Evolutionary conservation across 1,139 yeast species (phyloP).

Genomic region (Scheffersomyces illinoinensis): DNA sequence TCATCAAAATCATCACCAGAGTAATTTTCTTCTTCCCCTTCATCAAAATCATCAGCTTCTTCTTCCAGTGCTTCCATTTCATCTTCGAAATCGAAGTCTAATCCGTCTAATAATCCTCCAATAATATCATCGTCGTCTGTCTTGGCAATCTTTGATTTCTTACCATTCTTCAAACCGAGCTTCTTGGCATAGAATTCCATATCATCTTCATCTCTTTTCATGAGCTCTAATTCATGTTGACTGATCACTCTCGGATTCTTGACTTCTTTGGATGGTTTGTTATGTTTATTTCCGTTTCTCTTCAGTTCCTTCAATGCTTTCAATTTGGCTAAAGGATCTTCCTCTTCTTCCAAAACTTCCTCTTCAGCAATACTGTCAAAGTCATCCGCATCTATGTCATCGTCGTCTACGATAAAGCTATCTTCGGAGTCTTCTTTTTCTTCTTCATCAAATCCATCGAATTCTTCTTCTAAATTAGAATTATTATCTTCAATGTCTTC

Average conservation of each 20-base stretch:
- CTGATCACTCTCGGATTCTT: slow-evolving; percentile 17
- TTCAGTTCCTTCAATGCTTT: slow-evolving; percentile 17
- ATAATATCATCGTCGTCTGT: slow-evolving; percentile 65
- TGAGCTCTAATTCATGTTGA: slow-evolving; percentile 44
- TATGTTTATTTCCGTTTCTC: slow-evolving; percentile 8
- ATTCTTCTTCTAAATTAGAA: slow-evolving; percentile 15
- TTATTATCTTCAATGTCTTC: slow-evolving; percentile 3
- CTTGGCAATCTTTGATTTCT: slow-evolving; percentile 42
- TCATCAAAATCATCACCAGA: slow-evolving; percentile 31
- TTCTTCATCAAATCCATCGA: slow-evolving; percentile 6
- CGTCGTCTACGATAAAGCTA: slow-evolving; percentile 4
- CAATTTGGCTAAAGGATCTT: slow-evolving; percentile 21
- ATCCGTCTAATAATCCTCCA: slow-evolving; percentile 75
- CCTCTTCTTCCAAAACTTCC: slow-evolving; percentile 15
- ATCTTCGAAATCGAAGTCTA: slow-evolving; percentile 57
- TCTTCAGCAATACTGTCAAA: slow-evolving; percentile 15
- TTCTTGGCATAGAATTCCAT: slow-evolving; percentile 82
- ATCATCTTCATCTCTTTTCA: slow-evolving; percentile 71
- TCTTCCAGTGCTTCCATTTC: slow-evolving; percentile 3
- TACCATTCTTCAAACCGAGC: slow-evolving; percentile 66
- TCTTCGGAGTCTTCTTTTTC: slow-evolving; percentile 1
- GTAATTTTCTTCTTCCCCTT: slow-evolving; percentile 19
- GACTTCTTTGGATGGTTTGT: slow-evolving; percentile 11
- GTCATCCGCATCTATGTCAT: slow-evolving; percentile 11
- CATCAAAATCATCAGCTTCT: slow-evolving; percentile 4